Evolutionary conservation across 345 rosid species (phyloP), one percentile per base, ranked within the genome.

Genomic region (Cochlearia excelsa): DNA sequence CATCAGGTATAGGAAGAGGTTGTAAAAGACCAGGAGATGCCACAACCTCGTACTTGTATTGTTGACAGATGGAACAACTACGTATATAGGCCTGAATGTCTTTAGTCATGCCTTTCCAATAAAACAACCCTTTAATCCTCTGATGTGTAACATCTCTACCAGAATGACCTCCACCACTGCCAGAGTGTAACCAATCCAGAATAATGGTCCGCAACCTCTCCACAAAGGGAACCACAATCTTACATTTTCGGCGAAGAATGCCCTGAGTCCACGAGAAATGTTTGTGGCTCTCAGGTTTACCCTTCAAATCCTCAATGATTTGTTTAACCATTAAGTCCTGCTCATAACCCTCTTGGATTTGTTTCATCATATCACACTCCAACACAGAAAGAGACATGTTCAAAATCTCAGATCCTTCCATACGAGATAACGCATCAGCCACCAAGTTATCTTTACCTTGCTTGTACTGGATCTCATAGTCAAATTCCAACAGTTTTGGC

Each of bases 171-270:
- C 26, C 46, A 3, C 2, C 1, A 3, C 46, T 3, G 0, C 7
- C n/a, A 4, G 26, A 3, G 4, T 43, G 46, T 0, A 43, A 3
- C 46, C 46, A 43, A 1, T 43, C 46, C 26, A 43, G 2, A 0
- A 43, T n/a, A 0, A n/a, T n/a, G n/a, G n/a, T 0, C 5, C 7
- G 0, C 6, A 26, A 3, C 2, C 0, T 1, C 26, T 2, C 2
- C 2, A 16, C 5, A 23, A 43, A 2, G 1, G 26, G 46, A 11
- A 43, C 26, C 0, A 43, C 46, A 11, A 43, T 43, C 2, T 43
- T 43, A 1, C 46, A n/a, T 2, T 16, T 43, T 2, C 46, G 4
- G 2, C 46, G 4, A 2, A 43, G 16, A 0, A 43, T 43, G 5
- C 3, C 3, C 4, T 40, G 11, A 0, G 43, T 8, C 42, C 43